phyloP scores from a whole-genome alignment of 495 filamentous ascomycete genomes.

The Neurospora africana region DNA sequence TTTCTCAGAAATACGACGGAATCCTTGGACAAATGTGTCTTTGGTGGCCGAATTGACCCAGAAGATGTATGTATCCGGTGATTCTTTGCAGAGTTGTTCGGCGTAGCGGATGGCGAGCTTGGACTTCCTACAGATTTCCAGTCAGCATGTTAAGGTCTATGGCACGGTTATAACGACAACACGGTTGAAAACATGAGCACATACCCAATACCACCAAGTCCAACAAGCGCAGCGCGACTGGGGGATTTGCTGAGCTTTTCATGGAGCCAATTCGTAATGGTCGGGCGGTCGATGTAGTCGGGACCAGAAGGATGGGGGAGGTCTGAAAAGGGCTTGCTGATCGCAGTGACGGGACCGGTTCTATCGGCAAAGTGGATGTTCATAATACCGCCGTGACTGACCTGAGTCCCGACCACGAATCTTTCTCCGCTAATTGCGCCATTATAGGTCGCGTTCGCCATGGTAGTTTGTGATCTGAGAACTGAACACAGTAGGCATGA shows the following conservation, averaged over 20 bases:
- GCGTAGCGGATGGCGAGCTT: neutral
- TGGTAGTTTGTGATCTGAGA: neutral
- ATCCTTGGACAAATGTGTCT: constrained; percentile 31
- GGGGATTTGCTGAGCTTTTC: neutral
- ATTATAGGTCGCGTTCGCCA: neutral
- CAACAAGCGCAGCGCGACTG: neutral
- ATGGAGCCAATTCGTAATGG: neutral
- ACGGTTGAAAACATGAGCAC: neutral
- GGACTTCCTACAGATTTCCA: neutral
- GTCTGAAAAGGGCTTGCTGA: neutral
- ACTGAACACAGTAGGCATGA: neutral
- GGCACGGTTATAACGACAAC: too few species aligned
- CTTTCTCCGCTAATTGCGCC: neutral
- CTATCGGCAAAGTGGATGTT: neutral
- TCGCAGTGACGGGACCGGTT: neutral
- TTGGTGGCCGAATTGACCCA: constrained; percentile 37
- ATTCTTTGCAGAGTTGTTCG: neutral
- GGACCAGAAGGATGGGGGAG: neutral
- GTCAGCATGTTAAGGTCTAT: neutral
- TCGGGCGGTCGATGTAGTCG: neutral
- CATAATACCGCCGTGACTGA: neutral
- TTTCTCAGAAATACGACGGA: constrained; percentile 8
- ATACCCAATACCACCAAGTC: neutral
- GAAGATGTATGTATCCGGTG: constrained; percentile 33
- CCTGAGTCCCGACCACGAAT: neutral